Conservation (phyloP, 352 stramenopile species). For the Phytophthora cryptogea region DNA sequence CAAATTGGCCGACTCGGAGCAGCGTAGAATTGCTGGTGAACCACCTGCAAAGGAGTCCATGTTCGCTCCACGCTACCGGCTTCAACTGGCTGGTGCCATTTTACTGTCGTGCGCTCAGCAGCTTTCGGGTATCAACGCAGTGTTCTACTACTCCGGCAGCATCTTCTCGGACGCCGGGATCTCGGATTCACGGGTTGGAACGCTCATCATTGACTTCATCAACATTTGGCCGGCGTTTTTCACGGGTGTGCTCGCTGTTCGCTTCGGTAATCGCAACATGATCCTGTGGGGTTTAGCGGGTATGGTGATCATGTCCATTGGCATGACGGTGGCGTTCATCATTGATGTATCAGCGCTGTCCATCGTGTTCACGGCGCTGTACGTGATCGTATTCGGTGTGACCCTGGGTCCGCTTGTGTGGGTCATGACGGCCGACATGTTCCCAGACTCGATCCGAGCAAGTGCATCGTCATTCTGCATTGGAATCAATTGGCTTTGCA, state of each 20-base stretch:
- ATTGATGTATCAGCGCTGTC: constrained; percentile 2
- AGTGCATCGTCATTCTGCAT: constrained; percentile 11
- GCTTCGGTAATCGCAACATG: constrained; percentile 17
- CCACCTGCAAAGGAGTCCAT: constrained; percentile 3
- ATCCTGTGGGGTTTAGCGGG: constrained; percentile 11
- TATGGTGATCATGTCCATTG: constrained; percentile 16
- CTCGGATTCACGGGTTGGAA: constrained; percentile 4
- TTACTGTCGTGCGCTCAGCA: constrained; percentile 13
- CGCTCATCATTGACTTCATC: constrained; percentile 12
- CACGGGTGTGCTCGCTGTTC: constrained; percentile 11
- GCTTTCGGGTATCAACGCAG: constrained; percentile 13
- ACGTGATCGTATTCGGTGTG: constrained; percentile 12
- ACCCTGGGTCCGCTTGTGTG: constrained; percentile 9
- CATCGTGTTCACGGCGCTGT: constrained; percentile 6
- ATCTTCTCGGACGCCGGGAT: constrained; percentile 7
- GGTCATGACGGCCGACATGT: constrained; percentile 12
- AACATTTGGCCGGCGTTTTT: constrained; percentile 14
- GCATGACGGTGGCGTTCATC: constrained; percentile 16
- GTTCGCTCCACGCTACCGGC: constrained; percentile 7
- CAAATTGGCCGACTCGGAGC: constrained; percentile 17
- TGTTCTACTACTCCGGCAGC: constrained; percentile 12
- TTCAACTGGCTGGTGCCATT: constrained; percentile 16
- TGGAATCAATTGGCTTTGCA: constrained; percentile 14
- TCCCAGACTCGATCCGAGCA: constrained; percentile 10
- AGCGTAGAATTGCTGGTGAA: constrained; percentile 15